Evolutionary conservation across 805 yeast genomes (phyloP).

Genomic region (Cyberlindnera xishuangbannaensis): DNA sequence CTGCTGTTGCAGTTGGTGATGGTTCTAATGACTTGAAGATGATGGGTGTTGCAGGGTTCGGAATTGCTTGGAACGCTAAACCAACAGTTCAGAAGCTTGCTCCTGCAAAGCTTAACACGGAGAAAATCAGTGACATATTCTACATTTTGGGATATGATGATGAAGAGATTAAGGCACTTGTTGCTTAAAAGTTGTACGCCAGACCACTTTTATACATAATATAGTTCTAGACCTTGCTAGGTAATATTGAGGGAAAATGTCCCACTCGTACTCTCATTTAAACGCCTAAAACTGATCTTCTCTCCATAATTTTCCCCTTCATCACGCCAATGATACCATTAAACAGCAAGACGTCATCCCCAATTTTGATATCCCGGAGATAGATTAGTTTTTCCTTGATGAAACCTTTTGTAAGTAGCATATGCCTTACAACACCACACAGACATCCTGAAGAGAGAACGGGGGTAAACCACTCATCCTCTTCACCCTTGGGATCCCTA

Average conservation of each 20-base stretch:
- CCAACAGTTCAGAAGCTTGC: conserved; percentile 85
- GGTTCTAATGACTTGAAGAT: conserved; percentile 94
- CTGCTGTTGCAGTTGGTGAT: conserved; percentile 86
- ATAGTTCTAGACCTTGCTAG: too few species aligned
- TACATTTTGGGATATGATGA: conserved; percentile 75
- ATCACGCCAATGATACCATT: conserved; percentile 83
- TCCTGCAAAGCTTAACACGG: conserved; percentile 73
- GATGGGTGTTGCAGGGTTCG: conserved; percentile 90
- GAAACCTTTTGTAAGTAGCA: conserved; percentile 46
- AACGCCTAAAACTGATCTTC: too few species aligned
- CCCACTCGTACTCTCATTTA: too few species aligned
- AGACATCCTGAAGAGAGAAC: conserved; percentile 72
- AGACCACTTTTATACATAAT: too few species aligned
- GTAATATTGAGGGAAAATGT: too few species aligned
- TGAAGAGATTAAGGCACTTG: conserved; percentile 35
- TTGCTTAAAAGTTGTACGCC: too few species aligned
- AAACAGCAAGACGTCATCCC: conserved; percentile 66
- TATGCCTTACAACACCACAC: conserved; percentile 75
- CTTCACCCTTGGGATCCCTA: conserved; percentile 18
- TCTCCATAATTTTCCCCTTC: conserved; percentile 41
- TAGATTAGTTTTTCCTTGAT: conserved; percentile 49
- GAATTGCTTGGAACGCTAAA: conserved; percentile 96
- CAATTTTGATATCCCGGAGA: conserved; percentile 44
- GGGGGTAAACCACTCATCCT: conserved; percentile 74
- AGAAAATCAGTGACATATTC: conserved; percentile 66